These are phyloP conservation scores for Parietichytrium sp. DNA, from an alignment of 108 stramenopile genomes.

Conservation along the genomic window DNA sequence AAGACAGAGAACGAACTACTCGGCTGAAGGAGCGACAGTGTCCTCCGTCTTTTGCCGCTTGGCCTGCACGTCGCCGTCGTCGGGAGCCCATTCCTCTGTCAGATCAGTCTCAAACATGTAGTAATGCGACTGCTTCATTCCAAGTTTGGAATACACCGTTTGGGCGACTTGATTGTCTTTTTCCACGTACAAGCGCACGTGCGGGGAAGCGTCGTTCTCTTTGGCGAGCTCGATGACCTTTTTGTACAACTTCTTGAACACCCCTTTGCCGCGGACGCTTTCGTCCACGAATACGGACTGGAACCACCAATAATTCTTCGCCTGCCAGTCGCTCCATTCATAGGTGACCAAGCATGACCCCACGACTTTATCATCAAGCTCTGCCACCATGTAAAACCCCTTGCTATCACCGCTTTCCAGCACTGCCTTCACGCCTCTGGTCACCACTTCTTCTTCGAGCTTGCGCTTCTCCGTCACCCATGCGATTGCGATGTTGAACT, in stretches of 20 bases:
- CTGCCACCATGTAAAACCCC: conserved; percentile 8
- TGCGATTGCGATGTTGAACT: conserved; percentile 3
- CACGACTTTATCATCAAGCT: not conserved
- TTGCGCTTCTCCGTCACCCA: conserved; percentile 11
- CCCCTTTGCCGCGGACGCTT: not conserved
- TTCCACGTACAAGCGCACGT: conserved; percentile 8
- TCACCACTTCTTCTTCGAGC: not conserved
- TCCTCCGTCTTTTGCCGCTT: too few species aligned
- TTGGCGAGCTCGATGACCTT: not conserved
- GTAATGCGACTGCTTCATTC: conserved; percentile 24
- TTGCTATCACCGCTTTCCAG: not conserved
- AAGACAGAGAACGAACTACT: too few species aligned
- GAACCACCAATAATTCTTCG: conserved; percentile 29
- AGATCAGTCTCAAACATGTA: conserved; percentile 2
- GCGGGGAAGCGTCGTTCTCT: not conserved
- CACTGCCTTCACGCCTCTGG: not conserved
- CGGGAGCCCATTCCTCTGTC: not conserved
- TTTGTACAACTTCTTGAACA: not conserved
- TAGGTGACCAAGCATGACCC: conserved; percentile 16
- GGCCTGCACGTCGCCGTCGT: too few species aligned
- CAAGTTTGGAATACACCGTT: not conserved
- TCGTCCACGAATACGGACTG: conserved; percentile 23
- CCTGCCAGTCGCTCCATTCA: conserved; percentile 18
- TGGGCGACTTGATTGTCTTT: conserved; percentile 3
- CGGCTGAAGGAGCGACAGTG: too few species aligned